Evolutionary conservation across 768 basidiomycete species (phyloP).

Genomic region (Clavaria fumosa): DNA sequence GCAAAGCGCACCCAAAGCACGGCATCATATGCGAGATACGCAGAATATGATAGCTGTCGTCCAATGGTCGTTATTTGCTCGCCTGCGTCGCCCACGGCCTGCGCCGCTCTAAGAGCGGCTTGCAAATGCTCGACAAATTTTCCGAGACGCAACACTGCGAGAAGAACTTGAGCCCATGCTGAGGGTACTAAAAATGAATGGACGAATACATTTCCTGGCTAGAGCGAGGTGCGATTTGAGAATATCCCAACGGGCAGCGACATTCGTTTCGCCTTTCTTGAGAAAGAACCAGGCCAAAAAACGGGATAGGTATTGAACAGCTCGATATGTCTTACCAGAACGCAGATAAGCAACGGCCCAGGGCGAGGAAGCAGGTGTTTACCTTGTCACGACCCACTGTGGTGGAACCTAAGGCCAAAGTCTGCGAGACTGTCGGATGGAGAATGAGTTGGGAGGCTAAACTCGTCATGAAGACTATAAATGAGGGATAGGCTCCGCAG

Average conservation of each 20-base stretch:
- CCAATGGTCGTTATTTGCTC: conserved; percentile 71
- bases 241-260: conserved; percentile 65
- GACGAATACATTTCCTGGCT: conserved; percentile 64
- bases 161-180: conserved; percentile 6
- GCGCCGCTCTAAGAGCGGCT: conserved; percentile 61
- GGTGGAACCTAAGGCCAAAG: conserved; percentile 63
- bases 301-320: conserved; percentile 81
- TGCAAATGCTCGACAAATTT: conserved; percentile 93
- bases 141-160: conserved; percentile 75
- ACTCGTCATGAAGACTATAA: conserved; percentile 25
- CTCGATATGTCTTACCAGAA: conserved; percentile 57
- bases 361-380: conserved; percentile 5
- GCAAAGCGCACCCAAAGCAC: conserved; percentile 55
- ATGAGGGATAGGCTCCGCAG: no score
- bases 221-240: conserved; percentile 76
- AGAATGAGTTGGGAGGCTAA: conserved; percentile 66
- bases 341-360: not conserved
- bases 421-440: conserved; percentile 65
- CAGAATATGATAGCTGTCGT: conserved; percentile 79
- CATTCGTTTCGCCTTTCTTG: conserved; percentile 48
- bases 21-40: conserved; percentile 71
- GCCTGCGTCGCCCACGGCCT: conserved; percentile 34
- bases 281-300: conserved; percentile 77
- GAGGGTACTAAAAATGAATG: not conserved
- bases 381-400: conserved; percentile 90